Evolutionary conservation across 306 rosid genomes (phyloP).

Genomic region (Cucumis cinereus): DNA sequence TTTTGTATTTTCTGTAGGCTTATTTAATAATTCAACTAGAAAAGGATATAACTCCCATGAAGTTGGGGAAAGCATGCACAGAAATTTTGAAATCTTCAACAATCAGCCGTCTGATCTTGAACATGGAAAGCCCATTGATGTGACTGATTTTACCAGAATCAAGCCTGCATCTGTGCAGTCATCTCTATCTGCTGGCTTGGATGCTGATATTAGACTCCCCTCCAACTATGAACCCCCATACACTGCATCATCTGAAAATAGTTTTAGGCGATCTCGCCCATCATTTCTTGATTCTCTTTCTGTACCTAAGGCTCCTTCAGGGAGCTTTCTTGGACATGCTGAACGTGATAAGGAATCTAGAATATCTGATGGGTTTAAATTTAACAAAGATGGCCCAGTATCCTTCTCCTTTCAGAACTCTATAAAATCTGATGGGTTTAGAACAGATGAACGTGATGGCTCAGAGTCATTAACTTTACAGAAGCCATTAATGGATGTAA

Average conservation of each 20-base stretch:
- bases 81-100: constrained; percentile 22
- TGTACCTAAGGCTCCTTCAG: constrained; percentile 38
- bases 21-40: constrained; percentile 10
- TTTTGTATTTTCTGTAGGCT: constrained; percentile 17
- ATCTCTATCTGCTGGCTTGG: constrained; percentile 26
- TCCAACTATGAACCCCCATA: constrained; percentile 30
- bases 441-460: constrained; percentile 25
- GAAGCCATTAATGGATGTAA: constrained; percentile 33
- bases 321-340: constrained; percentile 30
- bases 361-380: constrained; percentile 24
- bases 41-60: constrained; percentile 21
- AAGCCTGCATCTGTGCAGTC: constrained; percentile 27
- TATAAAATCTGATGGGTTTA: constrained; percentile 25
- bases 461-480: constrained; percentile 26
- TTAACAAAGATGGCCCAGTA: constrained; percentile 25
- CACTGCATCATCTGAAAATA: constrained; percentile 38
- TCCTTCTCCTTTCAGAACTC: constrained; percentile 31
- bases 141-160: constrained; percentile 21
- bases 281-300: constrained; percentile 82
- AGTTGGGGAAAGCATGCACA: constrained; percentile 21
- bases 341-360: constrained; percentile 30
- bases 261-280: constrained; percentile 61
- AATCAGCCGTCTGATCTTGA: constrained; percentile 25
- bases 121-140: constrained; percentile 22
- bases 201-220: constrained; percentile 28